These are phyloP conservation scores for Cryptococcus sp. DNA, from an alignment of 1,284 basidiomycete species.

Conservation along the genomic window DNA sequence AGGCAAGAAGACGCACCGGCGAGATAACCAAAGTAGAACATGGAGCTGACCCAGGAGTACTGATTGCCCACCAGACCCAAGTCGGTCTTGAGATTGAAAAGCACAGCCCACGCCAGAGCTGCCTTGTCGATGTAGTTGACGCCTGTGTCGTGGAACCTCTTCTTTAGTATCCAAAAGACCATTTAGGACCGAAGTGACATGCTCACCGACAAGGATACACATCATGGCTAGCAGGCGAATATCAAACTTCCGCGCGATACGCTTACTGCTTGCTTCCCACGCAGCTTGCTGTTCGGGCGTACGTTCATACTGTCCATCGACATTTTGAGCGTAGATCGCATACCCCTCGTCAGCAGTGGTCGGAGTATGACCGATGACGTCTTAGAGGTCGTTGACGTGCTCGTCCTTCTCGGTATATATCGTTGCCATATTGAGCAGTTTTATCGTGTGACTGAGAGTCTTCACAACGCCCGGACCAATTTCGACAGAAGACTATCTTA, in stretches of 20 bases:
- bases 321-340: slow-evolving; percentile 14
- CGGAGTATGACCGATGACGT: background rate
- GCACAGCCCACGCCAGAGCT: slow-evolving; percentile 17
- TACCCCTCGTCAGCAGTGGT: slow-evolving; percentile 16
- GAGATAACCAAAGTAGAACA: slow-evolving; percentile 25
- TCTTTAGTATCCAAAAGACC: background rate
- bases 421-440: no score
- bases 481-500: no score
- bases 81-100: slow-evolving; percentile 17
- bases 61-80: slow-evolving; percentile 17
- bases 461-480: no score
- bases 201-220: slow-evolving; percentile 19
- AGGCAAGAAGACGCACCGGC: slow-evolving; percentile 11
- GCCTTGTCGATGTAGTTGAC: slow-evolving; percentile 21
- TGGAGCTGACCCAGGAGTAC: slow-evolving; percentile 18
- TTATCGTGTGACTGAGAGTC: no score
- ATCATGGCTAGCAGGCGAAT: slow-evolving; percentile 14
- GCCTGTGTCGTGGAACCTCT: background rate
- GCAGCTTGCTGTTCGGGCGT: slow-evolving; percentile 10
- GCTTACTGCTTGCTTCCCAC: slow-evolving; percentile 16
- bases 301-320: slow-evolving; percentile 8
- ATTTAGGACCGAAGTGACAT: background rate
- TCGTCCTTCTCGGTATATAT: slow-evolving; percentile 4
- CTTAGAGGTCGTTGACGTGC: background rate
- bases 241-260: slow-evolving; percentile 16